These are phyloP conservation scores for Globisporangium radiosum DNA, from an alignment of 352 stramenopile species.

Conservation along the genomic window DNA sequence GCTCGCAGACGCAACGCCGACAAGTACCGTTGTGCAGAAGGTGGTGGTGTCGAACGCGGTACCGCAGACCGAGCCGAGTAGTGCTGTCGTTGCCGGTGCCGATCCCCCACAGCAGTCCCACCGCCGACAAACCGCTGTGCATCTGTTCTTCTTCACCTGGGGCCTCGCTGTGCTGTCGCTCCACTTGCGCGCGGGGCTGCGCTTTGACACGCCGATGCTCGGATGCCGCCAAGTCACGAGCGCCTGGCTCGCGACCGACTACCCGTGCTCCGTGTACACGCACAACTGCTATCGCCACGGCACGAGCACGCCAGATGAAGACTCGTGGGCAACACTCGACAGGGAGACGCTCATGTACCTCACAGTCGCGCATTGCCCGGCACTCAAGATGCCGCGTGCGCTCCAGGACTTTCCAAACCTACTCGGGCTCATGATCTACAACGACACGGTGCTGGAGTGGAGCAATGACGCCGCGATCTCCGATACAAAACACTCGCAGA, in stretches of 20 bases:
- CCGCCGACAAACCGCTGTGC: not conserved
- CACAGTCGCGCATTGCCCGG: constrained; percentile 18
- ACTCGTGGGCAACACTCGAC: constrained; percentile 6
- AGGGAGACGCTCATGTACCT: constrained; percentile 11
- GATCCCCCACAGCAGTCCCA: not conserved
- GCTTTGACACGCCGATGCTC: not conserved
- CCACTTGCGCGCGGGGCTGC: constrained; percentile 6
- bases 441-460: constrained; percentile 16
- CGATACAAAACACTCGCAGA: not conserved
- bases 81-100: not conserved
- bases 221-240: not conserved
- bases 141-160: constrained; percentile 8
- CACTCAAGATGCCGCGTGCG: constrained; percentile 8
- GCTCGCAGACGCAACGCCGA: too few species aligned
- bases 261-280: constrained; percentile 7
- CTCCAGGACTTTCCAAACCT: constrained; percentile 22
- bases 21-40: not conserved
- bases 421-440: constrained; percentile 25
- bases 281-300: constrained; percentile 10
- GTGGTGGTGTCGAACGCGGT: not conserved
- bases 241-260: constrained; percentile 4
- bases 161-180: not conserved
- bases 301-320: not conserved
- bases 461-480: constrained; percentile 2
- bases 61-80: not conserved